phyloP scores from a whole-genome alignment of 169 alveolate genomes.

The Hammondia hammondi region DNA sequence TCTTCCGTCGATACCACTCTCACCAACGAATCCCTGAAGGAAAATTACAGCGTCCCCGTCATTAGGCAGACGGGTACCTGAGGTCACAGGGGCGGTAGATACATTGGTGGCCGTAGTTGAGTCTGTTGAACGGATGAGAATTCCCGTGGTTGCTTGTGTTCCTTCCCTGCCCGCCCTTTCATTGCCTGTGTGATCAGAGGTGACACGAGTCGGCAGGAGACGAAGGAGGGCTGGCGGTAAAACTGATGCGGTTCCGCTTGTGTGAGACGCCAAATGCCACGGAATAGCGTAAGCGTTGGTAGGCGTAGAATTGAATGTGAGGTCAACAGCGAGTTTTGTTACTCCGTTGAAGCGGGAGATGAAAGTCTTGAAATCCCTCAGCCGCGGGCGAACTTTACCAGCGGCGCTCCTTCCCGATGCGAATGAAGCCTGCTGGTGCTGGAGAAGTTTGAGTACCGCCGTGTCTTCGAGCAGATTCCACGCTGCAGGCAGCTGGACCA shows the following conservation, averaged over 20 bases:
- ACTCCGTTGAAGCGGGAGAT: not conserved
- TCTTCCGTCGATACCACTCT: too few relatives aligned
- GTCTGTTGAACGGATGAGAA: not conserved
- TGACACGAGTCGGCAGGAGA: not conserved
- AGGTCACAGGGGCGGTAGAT: not conserved
- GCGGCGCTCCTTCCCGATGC: not conserved
- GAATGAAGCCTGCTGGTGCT: not conserved
- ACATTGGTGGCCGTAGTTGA: not conserved
- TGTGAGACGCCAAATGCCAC: not conserved
- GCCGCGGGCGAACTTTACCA: not conserved
- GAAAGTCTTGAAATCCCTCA: not conserved
- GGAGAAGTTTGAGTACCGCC: not conserved
- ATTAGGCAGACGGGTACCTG: not conserved
- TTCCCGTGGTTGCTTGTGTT: not conserved
- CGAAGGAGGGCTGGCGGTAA: not conserved
- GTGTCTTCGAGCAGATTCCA: slow-evolving; percentile 11
- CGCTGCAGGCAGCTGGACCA: slow-evolving; percentile 32
- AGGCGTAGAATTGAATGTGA: not conserved
- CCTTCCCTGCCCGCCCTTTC: not conserved
- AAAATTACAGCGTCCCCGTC: not conserved
- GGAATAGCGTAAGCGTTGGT: not conserved
- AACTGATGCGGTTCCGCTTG: not conserved
- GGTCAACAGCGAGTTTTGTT: slow-evolving; percentile 13
- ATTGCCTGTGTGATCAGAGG: not conserved
- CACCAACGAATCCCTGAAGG: not conserved